Evolutionary conservation across 2,329 filamentous ascomycete genomes (phyloP).

Genomic region (Aspergillus spinulosporus): DNA sequence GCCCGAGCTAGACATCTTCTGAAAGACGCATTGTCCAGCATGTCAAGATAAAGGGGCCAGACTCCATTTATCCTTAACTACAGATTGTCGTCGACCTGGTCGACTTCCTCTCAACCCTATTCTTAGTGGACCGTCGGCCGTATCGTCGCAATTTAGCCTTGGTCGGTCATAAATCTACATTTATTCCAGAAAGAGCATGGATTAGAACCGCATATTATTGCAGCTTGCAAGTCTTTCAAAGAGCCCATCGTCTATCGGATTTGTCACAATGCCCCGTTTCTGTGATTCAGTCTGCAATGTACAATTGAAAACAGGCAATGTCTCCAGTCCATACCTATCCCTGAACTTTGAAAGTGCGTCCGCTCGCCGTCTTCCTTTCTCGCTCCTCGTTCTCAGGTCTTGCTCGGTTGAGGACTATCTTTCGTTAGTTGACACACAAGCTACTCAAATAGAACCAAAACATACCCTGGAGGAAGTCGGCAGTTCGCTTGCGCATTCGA

Average conservation of each 20-base stretch:
- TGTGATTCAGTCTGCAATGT: constrained; percentile 24
- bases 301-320: constrained; percentile 25
- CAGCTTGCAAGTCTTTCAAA: constrained; percentile 16
- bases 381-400: constrained; percentile 95
- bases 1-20: neutral
- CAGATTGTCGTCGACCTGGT: no score
- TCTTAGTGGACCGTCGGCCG: neutral
- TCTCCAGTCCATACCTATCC: constrained; percentile 31
- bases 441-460: constrained; percentile 1
- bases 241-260: constrained; percentile 13
- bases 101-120: neutral
- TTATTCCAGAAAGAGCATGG: no score
- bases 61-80: no score
- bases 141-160: no score
- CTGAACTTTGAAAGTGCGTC: constrained; percentile 79
- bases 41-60: no score
- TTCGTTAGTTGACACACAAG: constrained; percentile 35
- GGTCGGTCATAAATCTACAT: no score
- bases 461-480: constrained; percentile 94
- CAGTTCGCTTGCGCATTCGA: constrained; percentile 94
- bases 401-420: constrained; percentile 85
- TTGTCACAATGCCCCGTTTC: constrained; percentile 11
- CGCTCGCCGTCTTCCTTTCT: constrained; percentile 96
- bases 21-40: neutral
- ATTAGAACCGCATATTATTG: neutral